Percentiles rank a stretch among this genome's conserved stretches.
phyloP scores from a whole-genome alignment of 2,329 filamentous ascomycete genomes.

The Colletotrichum spaethianum region DNA sequence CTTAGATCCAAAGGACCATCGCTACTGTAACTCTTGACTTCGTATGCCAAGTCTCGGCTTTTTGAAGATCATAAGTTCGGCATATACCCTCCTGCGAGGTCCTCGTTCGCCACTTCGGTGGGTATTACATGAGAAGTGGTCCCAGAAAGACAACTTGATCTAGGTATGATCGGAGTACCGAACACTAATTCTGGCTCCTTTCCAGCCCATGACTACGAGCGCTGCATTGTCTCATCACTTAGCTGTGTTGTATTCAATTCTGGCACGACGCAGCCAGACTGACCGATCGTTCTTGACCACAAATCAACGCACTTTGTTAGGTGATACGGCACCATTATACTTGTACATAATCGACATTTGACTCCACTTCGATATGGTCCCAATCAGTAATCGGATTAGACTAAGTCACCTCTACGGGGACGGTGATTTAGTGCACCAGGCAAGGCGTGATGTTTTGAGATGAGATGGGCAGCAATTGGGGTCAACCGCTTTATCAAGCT shows the following conservation, averaged over 20 bases:
- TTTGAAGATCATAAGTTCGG: not conserved
- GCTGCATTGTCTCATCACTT: not conserved
- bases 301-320: not conserved
- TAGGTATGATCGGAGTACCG: not conserved
- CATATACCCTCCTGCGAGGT: not conserved
- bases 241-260: not conserved
- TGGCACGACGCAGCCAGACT: not conserved
- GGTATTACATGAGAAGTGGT: not conserved
- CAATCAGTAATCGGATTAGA: not conserved
- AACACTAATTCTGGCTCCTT: not conserved
- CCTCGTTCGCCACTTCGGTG: not conserved
- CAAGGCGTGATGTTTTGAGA: conserved; percentile 11
- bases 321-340: not conserved
- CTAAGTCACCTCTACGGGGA: not conserved
- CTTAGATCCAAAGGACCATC: not conserved
- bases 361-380: not conserved
- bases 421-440: not conserved
- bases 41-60: not conserved
- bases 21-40: not conserved
- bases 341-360: not conserved
- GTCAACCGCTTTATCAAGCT: not conserved
- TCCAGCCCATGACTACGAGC: not conserved
- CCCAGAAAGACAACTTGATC: not conserved
- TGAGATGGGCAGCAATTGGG: conserved; percentile 1
- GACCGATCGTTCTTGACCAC: not conserved